Evolutionary conservation across 345 rosid genomes (phyloP).

Genomic region (Erucastrum elatum): DNA sequence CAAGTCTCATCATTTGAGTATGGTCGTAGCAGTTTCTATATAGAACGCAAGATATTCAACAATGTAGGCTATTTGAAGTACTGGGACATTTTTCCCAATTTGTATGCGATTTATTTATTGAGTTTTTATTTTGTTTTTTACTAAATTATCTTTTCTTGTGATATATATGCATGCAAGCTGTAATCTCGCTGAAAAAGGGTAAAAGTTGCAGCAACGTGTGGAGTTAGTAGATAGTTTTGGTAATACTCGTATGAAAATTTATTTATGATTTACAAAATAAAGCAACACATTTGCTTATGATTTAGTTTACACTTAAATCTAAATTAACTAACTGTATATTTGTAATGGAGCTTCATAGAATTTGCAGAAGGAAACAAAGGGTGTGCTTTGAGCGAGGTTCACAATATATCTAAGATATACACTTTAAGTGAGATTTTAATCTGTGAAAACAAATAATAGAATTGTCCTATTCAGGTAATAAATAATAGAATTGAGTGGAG

Average conservation of each 20-base stretch:
- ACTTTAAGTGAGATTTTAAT: background rate
- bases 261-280: background rate
- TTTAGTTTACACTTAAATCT: too few relatives aligned
- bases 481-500: conserved; percentile 34
- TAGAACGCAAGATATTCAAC: background rate
- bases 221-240: conserved; percentile 22
- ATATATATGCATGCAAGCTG: conserved; percentile 17
- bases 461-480: conserved; percentile 35
- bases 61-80: conserved; percentile 16
- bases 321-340: background rate
- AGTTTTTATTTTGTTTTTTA: background rate
- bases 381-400: background rate
- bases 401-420: background rate
- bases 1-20: conserved; percentile 4
- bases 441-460: conserved; percentile 22
- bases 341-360: conserved; percentile 4
- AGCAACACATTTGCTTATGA: background rate
- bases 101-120: conserved; percentile 8
- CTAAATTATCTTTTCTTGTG: conserved; percentile 3
- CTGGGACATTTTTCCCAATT: conserved; percentile 11
- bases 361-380: conserved; percentile 30
- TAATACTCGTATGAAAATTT: background rate
- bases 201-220: conserved; percentile 28
- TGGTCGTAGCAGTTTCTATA: conserved; percentile 11
- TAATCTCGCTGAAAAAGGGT: background rate